Conservation (phyloP, 192 early-diverging fungal species). For the Pecoramyces ruminantium region DNA sequence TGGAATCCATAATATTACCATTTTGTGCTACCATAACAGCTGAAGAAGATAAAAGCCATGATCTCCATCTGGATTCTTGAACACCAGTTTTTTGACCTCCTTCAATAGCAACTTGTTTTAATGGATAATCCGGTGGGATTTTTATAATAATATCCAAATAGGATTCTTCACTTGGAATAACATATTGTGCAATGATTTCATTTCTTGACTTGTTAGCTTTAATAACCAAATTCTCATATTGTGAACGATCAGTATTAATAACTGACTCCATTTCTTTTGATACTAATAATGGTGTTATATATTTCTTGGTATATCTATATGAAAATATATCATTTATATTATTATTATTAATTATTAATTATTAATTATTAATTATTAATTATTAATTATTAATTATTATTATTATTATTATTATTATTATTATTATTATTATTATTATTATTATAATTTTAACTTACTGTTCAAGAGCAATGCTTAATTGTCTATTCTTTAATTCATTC, state of each 20-base stretch:
- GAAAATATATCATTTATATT: no score
- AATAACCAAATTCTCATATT: conserved; percentile 41
- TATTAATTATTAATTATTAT: no score
- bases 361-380: no score
- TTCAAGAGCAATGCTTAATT: conserved; percentile 54
- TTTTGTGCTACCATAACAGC: conserved; percentile 51
- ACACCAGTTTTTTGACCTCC: conserved; percentile 18
- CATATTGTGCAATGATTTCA: conserved; percentile 53
- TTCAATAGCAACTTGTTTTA: conserved; percentile 14
- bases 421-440: neutral
- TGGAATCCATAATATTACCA: conserved; percentile 58
- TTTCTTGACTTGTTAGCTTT: conserved; percentile 37
- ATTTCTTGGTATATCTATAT: conserved; percentile 49
- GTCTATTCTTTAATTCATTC: conserved; percentile 61
- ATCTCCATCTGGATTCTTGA: conserved; percentile 27
- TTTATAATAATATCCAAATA: conserved; percentile 53
- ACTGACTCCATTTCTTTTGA: conserved; percentile 38
- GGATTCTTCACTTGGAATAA: conserved; percentile 53
- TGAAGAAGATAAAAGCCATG: conserved; percentile 20
- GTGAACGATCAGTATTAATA: conserved; percentile 17
- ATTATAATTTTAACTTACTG: conserved; percentile 8
- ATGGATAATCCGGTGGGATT: conserved; percentile 21
- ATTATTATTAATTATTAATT: no score
- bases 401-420: no score
- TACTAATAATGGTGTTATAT: conserved; percentile 45